Base-by-base conservation (phyloP, 345 rosid genomes). In the Syzygium grande region DNA sequence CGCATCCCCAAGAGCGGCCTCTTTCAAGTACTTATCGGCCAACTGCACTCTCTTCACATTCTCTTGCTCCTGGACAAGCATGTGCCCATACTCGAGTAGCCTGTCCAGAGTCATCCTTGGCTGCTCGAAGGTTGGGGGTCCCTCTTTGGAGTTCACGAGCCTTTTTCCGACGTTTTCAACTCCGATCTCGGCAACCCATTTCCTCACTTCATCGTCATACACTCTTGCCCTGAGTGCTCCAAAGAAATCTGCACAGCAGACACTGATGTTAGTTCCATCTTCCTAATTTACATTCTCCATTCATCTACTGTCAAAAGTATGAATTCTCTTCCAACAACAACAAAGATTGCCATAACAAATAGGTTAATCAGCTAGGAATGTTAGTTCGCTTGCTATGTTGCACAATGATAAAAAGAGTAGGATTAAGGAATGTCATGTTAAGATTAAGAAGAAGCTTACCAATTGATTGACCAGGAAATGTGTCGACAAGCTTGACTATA, bases 1-100 rank as follows among this genome's bases (percentile, higher is more conserved):
- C 23, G 95, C 94, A 87, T 94, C 95, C 5, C 95, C 95, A 29
- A 94, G 92, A 49, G 94, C 92, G 77, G 95, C 94, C 86, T 93
- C 94, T 19, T 85, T 91, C 89, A 90, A 88, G 91, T 94, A 94
- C 89, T 87, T 93, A 68, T 90, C 93, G 5, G 95, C 87, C 89
- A 93, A 83, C 80, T 91, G 94, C 14, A 94, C 93, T 89, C 94
- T 92, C 90, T 93, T 93, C 88, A 94, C 94, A 78, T 94, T 93
- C 84, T 94, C 94, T 63, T 93, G 95, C 89, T 94, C 95, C 46
- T 90, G 59, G 51, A 94, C 94, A 55, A 94, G 93, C 94, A 91
- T 92, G 88, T 65, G 89, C 22, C 95, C 94, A 14, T 94, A 92
- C 90, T 91, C 91, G 1, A 92, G 87, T 22, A 93, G 94, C 90